Conservation (phyloP, 768 basidiomycete species). For the Phlebiopsis flavidoalba region DNA sequence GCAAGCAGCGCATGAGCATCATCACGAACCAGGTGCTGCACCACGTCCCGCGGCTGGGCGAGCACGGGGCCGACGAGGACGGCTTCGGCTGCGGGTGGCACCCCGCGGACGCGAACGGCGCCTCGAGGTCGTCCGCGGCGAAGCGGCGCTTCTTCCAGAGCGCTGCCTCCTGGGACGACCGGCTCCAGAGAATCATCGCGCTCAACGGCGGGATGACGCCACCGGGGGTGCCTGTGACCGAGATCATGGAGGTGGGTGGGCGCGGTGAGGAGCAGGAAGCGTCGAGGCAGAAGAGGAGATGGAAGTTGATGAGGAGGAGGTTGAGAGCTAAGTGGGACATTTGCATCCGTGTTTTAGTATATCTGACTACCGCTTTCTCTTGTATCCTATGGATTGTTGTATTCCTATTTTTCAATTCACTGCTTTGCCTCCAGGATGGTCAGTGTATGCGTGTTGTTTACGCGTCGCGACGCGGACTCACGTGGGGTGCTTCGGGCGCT, state of each 20-base stretch:
- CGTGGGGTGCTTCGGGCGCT: not conserved
- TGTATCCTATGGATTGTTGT: conserved; percentile 5
- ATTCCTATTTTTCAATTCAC: not conserved
- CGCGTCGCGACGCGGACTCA: conserved; percentile 1
- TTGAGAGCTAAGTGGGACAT: conserved; percentile 12
- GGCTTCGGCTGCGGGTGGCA: conserved; percentile 20
- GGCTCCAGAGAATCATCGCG: conserved; percentile 14
- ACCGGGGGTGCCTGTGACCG: conserved; percentile 12
- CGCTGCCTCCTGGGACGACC: conserved; percentile 31
- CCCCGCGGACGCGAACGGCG: conserved; percentile 4
- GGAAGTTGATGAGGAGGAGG: conserved; percentile 16
- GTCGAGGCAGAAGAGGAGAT: conserved; percentile 14
- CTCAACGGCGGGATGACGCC: conserved; percentile 9
- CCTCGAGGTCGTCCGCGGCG: conserved; percentile 8
- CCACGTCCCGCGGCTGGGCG: conserved; percentile 42
- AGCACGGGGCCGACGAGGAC: conserved; percentile 35
- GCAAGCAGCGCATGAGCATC: conserved; percentile 63
- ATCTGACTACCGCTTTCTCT: conserved; percentile 7
- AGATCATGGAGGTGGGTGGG: conserved; percentile 14
- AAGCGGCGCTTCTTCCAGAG: conserved; percentile 60
- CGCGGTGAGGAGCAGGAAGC: conserved; percentile 7
- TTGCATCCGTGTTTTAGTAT: not conserved
- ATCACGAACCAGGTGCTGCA: conserved; percentile 50
- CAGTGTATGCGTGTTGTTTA: not conserved
- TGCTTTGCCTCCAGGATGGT: not conserved